Percentiles rank a stretch among this genome's conserved stretches.
These are phyloP conservation scores for Neoboletus subvelutipes DNA, from an alignment of 768 basidiomycete species.

Conservation along the genomic window DNA sequence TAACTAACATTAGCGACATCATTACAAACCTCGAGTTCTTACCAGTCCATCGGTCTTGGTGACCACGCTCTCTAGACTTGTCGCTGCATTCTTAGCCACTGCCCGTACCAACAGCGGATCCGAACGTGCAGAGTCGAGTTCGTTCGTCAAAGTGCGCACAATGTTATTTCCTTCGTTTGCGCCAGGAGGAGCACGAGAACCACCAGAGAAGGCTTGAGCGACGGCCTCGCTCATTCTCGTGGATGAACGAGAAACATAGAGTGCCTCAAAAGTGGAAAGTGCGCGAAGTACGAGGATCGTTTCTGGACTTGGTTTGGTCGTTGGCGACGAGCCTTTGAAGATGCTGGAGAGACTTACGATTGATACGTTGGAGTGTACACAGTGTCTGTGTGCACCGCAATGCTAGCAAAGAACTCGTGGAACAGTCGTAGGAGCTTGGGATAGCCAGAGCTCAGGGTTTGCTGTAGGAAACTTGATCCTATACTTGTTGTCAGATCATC, in stretches of 20 bases:
- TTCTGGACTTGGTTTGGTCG: slow-evolving; percentile 64
- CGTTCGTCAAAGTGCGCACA: slow-evolving; percentile 79
- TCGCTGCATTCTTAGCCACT: slow-evolving; percentile 71
- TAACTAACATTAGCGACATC: neutral
- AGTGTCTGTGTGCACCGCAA: slow-evolving; percentile 94
- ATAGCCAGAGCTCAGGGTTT: slow-evolving; percentile 83
- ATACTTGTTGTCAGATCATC: slow-evolving; percentile 5
- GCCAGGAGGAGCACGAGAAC: slow-evolving; percentile 67
- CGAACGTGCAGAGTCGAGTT: slow-evolving; percentile 49
- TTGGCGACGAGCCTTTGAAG: slow-evolving; percentile 1
- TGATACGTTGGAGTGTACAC: slow-evolving; percentile 82
- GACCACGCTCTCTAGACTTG: slow-evolving; percentile 67
- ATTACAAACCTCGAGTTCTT: slow-evolving; percentile 24
- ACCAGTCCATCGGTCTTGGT: slow-evolving; percentile 70
- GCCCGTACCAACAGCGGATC: slow-evolving; percentile 84
- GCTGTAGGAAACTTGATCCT: slow-evolving; percentile 91
- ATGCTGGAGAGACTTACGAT: slow-evolving; percentile 49
- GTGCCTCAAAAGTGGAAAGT: slow-evolving; percentile 76
- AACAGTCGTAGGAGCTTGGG: slow-evolving; percentile 86
- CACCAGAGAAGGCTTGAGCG: slow-evolving; percentile 70
- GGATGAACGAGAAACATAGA: slow-evolving; percentile 85
- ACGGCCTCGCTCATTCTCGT: slow-evolving; percentile 84
- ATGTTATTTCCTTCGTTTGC: slow-evolving; percentile 74
- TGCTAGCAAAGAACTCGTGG: slow-evolving; percentile 96
- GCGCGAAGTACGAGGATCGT: slow-evolving; percentile 86